These are phyloP conservation scores for Phytopythium mirpurense DNA, from an alignment of 352 stramenopile species.

Conservation along the genomic window DNA sequence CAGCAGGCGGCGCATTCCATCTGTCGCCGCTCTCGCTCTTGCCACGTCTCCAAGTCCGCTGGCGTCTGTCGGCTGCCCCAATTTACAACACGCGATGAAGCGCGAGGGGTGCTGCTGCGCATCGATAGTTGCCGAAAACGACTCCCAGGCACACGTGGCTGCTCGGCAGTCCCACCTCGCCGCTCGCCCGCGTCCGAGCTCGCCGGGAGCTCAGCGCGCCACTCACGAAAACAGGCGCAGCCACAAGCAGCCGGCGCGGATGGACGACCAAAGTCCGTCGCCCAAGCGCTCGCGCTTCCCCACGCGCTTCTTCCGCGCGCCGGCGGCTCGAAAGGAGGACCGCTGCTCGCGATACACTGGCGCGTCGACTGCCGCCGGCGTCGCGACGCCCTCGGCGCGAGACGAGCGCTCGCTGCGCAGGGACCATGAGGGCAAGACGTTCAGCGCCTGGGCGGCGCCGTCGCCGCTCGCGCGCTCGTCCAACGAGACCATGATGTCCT, in stretches of 20 bases:
- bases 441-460: slow-evolving; percentile 10
- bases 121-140: slow-evolving; percentile 25
- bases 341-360: slow-evolving; percentile 15
- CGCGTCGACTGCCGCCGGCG: slow-evolving; percentile 16
- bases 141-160: slow-evolving; percentile 18
- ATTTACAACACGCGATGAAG: slow-evolving; percentile 1
- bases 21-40: background rate
- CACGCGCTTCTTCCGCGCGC: slow-evolving; percentile 23
- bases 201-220: too few relatives aligned
- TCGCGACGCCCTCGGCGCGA: slow-evolving; percentile 2
- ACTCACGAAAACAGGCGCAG: background rate
- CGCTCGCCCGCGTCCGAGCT: background rate
- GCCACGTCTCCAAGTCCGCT: background rate
- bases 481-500: slow-evolving; percentile 14
- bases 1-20: background rate
- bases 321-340: background rate
- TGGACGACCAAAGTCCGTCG: slow-evolving; percentile 18
- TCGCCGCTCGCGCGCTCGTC: slow-evolving; percentile 12
- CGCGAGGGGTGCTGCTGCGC: background rate
- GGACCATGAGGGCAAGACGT: slow-evolving; percentile 12
- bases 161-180: slow-evolving; percentile 9
- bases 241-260: background rate
- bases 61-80: background rate
- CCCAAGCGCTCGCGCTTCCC: slow-evolving; percentile 25
- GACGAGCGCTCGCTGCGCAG: slow-evolving; percentile 3